Percentiles rank a stretch among this genome's conserved stretches.
phyloP scores from a whole-genome alignment of 768 basidiomycete genomes.

The Trametes coccinea region DNA sequence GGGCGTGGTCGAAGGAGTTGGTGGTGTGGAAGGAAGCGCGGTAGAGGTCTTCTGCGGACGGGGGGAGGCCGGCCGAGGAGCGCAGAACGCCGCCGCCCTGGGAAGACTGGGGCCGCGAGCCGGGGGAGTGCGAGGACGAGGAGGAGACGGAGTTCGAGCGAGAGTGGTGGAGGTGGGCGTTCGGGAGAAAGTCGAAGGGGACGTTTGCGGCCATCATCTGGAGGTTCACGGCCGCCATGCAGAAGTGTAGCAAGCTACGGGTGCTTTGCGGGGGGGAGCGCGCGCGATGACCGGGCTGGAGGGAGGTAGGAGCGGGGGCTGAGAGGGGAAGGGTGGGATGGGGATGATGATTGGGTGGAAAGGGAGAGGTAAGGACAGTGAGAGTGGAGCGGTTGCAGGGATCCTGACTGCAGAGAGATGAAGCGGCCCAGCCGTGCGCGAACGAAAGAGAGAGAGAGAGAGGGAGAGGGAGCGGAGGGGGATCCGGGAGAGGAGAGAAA shows the following conservation, averaged over 20 bases:
- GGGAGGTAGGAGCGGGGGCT: not conserved
- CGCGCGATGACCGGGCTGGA: not conserved
- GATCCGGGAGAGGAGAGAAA: not conserved
- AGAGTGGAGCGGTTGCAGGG: slow-evolving; percentile 30
- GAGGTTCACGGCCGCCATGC: slow-evolving; percentile 74
- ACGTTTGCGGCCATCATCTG: slow-evolving; percentile 68
- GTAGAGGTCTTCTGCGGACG: slow-evolving; percentile 69
- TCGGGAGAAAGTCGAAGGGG: slow-evolving; percentile 71
- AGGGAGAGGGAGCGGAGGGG: slow-evolving; percentile 12
- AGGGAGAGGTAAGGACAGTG: slow-evolving; percentile 40
- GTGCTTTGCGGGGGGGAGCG: slow-evolving; percentile 5
- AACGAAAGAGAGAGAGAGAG: slow-evolving; percentile 21
- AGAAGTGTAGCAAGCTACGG: slow-evolving; percentile 26
- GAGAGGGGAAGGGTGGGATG: slow-evolving; percentile 11
- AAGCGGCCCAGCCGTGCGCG: slow-evolving; percentile 59
- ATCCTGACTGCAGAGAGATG: slow-evolving; percentile 17
- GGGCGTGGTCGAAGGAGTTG: slow-evolving; percentile 49
- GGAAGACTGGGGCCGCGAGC: slow-evolving; percentile 77
- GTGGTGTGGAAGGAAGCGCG: slow-evolving; percentile 59
- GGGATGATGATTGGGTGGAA: not conserved
- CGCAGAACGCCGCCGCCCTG: slow-evolving; percentile 57
- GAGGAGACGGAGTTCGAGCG: slow-evolving; percentile 80
- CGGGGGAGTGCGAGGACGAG: slow-evolving; percentile 68
- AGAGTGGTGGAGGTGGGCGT: slow-evolving; percentile 59
- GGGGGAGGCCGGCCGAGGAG: slow-evolving; percentile 50